A percentile compares a stretch with the other conserved stretches of the same genome.
Evolutionary conservation across 352 stramenopile species (phyloP).

Genomic region (Thalassiosira oceanica): DNA sequence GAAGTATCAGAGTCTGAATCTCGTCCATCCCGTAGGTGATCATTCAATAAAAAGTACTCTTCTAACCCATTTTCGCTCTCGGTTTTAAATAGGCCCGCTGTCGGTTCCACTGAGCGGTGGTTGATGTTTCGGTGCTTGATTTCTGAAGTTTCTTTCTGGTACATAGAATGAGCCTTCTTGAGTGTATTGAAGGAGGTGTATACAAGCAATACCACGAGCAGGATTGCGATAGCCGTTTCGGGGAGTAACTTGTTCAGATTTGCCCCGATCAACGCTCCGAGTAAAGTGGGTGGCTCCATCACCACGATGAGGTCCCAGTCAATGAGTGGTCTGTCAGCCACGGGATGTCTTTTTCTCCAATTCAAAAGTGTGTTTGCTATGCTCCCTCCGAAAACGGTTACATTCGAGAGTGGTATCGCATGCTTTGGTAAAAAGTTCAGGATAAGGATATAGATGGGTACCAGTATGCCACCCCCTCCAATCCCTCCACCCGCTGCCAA

Average conservation of each 20-base stretch:
- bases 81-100: slow-evolving; percentile 23
- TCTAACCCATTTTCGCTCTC: slow-evolving; percentile 13
- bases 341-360: slow-evolving; percentile 88
- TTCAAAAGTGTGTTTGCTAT: slow-evolving; percentile 94
- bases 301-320: slow-evolving; percentile 97
- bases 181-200: slow-evolving; percentile 87
- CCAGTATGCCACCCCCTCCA: slow-evolving; percentile 88
- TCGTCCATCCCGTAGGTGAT: too few relatives aligned
- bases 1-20: too few relatives aligned
- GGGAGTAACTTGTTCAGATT: slow-evolving; percentile 90
- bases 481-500: slow-evolving; percentile 89
- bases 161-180: slow-evolving; percentile 87
- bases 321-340: slow-evolving; percentile 90
- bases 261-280: slow-evolving; percentile 83
- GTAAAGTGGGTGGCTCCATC: slow-evolving; percentile 94
- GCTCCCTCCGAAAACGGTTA: slow-evolving; percentile 95
- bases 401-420: slow-evolving; percentile 95
- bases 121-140: slow-evolving; percentile 13
- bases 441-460: slow-evolving; percentile 96
- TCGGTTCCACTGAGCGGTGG: too few relatives aligned
- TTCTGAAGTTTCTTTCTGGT: slow-evolving; percentile 80
- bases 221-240: slow-evolving; percentile 85
- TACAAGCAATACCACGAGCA: slow-evolving; percentile 88
- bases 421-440: slow-evolving; percentile 93
- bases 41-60: slow-evolving; percentile 30